A percentile compares a stretch with the other conserved stretches of the same genome.
Evolutionary conservation across 2,329 filamentous ascomycete species (phyloP).

Genomic region (Phoma herbarum): DNA sequence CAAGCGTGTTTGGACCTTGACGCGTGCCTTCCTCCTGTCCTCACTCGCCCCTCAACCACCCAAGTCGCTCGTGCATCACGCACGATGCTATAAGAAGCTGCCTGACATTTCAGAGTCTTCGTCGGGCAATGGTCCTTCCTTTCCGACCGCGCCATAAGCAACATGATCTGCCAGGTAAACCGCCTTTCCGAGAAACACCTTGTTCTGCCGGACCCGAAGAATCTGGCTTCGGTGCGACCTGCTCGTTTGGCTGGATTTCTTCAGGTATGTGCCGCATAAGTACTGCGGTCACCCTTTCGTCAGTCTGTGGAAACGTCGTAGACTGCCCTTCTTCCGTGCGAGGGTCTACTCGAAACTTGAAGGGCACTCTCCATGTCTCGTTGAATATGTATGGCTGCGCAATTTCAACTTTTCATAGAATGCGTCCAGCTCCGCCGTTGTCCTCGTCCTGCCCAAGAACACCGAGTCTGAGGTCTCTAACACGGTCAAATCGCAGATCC

Average conservation of each 20-base stretch:
- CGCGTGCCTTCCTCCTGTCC: neutral
- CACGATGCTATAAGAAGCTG: neutral
- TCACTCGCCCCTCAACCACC: neutral
- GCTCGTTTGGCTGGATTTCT: neutral
- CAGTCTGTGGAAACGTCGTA: neutral
- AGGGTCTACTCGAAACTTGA: neutral
- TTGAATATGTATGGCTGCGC: neutral
- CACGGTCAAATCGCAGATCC: neutral
- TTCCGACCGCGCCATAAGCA: neutral
- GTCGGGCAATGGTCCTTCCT: too few relatives aligned
- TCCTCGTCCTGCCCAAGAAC: neutral
- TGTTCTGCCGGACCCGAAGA: neutral
- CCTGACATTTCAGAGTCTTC: neutral
- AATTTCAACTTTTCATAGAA: neutral
- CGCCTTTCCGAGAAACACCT: neutral
- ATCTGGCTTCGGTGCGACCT: neutral
- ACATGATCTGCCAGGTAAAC: neutral
- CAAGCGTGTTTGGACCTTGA: constrained; percentile 8
- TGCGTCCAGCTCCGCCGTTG: neutral
- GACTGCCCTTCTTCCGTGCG: neutral
- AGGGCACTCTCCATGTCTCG: neutral
- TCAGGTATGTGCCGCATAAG: neutral
- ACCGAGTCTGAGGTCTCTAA: neutral
- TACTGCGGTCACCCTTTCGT: neutral
- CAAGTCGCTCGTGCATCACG: neutral